Percentiles rank a stretch among this genome's conserved stretches.
Conservation (phyloP, 2,329 filamentous ascomycete genomes). For the Fusarium concolor region DNA sequence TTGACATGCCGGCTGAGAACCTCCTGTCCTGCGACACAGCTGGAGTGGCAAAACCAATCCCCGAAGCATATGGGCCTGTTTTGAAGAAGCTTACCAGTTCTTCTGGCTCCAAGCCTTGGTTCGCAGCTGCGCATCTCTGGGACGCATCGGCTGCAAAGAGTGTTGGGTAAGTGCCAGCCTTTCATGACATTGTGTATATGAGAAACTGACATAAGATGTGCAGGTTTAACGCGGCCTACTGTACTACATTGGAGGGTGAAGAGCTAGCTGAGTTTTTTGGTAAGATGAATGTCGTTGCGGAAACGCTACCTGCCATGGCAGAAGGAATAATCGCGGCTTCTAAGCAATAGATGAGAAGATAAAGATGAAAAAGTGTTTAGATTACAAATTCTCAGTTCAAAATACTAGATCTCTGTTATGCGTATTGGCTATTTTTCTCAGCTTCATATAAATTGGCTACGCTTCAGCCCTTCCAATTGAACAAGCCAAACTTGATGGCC, state of each 20-base stretch:
- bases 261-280: background rate
- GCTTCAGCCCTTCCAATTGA: too few relatives aligned
- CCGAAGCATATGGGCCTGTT: background rate
- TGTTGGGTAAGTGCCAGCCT: background rate
- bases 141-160: background rate
- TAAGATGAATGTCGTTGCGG: background rate
- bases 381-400: too few relatives aligned
- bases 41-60: background rate
- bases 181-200: accelerated
- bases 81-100: background rate
- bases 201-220: background rate
- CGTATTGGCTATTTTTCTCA: too few relatives aligned
- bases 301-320: background rate
- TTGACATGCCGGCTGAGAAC: slow-evolving; percentile 2
- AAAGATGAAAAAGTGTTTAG: too few relatives aligned
- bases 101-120: background rate
- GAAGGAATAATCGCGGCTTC: background rate
- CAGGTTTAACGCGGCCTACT: background rate
- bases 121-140: background rate
- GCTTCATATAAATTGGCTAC: too few relatives aligned
- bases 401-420: too few relatives aligned
- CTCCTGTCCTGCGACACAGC: background rate
- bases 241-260: background rate
- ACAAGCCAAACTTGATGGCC: too few relatives aligned
- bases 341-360: too few relatives aligned